These are phyloP conservation scores for Aspergillus saccharolyticus DNA, from an alignment of 495 filamentous ascomycete genomes.

Conservation along the genomic window DNA sequence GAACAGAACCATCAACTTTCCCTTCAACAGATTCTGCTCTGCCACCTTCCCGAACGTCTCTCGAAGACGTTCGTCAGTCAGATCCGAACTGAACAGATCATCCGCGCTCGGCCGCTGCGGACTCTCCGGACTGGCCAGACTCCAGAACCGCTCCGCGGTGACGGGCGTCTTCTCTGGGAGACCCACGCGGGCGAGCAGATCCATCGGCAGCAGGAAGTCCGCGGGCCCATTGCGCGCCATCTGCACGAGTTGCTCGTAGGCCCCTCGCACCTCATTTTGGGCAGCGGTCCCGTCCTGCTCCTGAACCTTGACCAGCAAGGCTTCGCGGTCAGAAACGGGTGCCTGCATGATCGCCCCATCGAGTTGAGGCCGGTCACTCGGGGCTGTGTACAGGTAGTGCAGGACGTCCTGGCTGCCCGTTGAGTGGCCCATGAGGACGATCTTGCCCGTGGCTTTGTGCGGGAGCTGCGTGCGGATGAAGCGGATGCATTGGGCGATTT, in stretches of 20 bases:
- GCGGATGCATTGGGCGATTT: slow-evolving; percentile 65
- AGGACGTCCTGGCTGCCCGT: slow-evolving; percentile 86
- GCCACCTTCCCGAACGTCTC: slow-evolving; percentile 62
- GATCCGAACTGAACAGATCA: slow-evolving; percentile 83
- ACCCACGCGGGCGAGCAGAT: slow-evolving; percentile 38
- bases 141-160: slow-evolving; percentile 53
- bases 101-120: slow-evolving; percentile 61
- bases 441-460: slow-evolving; percentile 38
- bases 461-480: slow-evolving; percentile 51
- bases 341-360: slow-evolving; percentile 84
- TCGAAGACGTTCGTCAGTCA: slow-evolving; percentile 52
- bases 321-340: slow-evolving; percentile 73
- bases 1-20: slow-evolving; percentile 49
- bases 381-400: slow-evolving; percentile 56
- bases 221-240: slow-evolving; percentile 41
- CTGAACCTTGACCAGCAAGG: slow-evolving; percentile 33
- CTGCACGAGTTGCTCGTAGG: slow-evolving; percentile 47
- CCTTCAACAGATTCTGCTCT: slow-evolving; percentile 48
- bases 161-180: slow-evolving; percentile 55
- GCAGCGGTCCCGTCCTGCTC: slow-evolving; percentile 4
- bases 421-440: slow-evolving; percentile 87
- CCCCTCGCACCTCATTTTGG: slow-evolving; percentile 24
- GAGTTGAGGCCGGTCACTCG: slow-evolving; percentile 46
- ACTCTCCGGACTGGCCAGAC: slow-evolving; percentile 54
- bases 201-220: slow-evolving; percentile 51